These are phyloP conservation scores for Grigorovia transvaalensis DNA, from an alignment of 805 yeast species.

Conservation along the genomic window DNA sequence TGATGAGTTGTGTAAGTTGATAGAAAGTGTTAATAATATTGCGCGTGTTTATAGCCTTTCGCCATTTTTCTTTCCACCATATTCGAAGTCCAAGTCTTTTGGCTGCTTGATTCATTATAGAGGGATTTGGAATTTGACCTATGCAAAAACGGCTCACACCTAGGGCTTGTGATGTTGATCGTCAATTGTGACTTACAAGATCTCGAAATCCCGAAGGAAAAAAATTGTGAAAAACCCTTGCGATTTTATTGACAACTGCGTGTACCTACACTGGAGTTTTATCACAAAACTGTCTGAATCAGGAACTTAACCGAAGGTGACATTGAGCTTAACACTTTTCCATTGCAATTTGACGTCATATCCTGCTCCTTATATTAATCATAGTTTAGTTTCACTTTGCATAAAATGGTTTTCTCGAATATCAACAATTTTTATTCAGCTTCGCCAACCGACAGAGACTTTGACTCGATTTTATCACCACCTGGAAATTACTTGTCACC, in stretches of 20 bases:
- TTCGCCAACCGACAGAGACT: constrained; percentile 4
- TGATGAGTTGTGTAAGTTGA: too few species aligned
- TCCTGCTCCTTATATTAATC: not conserved
- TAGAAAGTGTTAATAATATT: too few species aligned
- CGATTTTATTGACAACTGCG: not conserved
- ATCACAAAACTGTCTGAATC: not conserved
- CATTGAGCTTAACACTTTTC: not conserved
- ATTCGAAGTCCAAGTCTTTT: too few species aligned
- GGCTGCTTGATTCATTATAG: too few species aligned
- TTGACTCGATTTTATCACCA: constrained; percentile 8
- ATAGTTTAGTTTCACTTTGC: not conserved
- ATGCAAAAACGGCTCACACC: too few species aligned
- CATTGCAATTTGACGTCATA: not conserved
- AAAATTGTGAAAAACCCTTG: not conserved
- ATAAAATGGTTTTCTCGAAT: constrained; percentile 3
- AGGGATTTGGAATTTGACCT: too few species aligned
- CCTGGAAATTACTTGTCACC: constrained; percentile 14
- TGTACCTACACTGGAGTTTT: not conserved
- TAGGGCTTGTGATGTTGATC: too few species aligned
- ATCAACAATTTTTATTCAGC: constrained; percentile 1
- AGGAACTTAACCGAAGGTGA: not conserved
- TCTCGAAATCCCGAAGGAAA: constrained; percentile 5
- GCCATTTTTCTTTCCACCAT: too few species aligned
- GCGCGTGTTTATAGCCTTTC: too few species aligned
- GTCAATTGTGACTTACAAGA: not conserved